A percentile compares a stretch with the other conserved stretches of the same genome.
These are phyloP conservation scores for Xylaria curta DNA, from an alignment of 495 filamentous ascomycete species.

Conservation along the genomic window DNA sequence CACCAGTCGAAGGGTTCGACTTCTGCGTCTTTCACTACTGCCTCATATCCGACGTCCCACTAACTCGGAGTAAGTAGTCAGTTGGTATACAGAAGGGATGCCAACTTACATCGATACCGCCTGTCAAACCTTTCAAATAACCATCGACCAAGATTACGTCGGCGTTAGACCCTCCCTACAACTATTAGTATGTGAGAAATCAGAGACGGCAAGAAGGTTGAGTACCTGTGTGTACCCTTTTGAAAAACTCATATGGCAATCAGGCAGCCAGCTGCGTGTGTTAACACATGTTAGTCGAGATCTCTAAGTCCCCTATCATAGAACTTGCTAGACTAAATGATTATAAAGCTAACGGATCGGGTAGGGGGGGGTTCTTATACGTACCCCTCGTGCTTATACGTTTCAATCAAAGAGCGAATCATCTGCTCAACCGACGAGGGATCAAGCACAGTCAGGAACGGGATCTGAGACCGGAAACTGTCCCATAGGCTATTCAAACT, in stretches of 20 bases:
- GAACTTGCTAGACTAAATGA: too few relatives aligned
- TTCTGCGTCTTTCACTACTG: conserved; percentile 78
- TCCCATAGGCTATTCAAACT: conserved; percentile 63
- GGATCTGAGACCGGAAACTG: conserved; percentile 73
- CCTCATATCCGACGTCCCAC: conserved; percentile 75
- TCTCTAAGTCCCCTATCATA: too few relatives aligned
- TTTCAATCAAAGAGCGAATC: conserved; percentile 74
- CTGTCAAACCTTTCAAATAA: conserved; percentile 69
- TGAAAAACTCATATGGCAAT: conserved; percentile 67
- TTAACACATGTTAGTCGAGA: not conserved
- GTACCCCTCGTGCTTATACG: conserved; percentile 67
- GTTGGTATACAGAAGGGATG: not conserved
- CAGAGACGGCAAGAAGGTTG: not conserved
- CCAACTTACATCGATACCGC: conserved; percentile 61
- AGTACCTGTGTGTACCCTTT: conserved; percentile 72
- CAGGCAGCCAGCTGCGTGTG: conserved; percentile 59
- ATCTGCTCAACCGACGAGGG: conserved; percentile 67
- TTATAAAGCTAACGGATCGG: too few relatives aligned
- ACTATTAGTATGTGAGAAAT: conserved; percentile 2
- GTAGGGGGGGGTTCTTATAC: too few relatives aligned
- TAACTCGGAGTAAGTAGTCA: conserved; percentile 22
- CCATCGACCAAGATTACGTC: conserved; percentile 74
- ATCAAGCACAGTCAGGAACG: conserved; percentile 72
- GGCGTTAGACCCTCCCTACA: conserved; percentile 79
- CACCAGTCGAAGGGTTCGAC: conserved; percentile 74